Conservation (phyloP, 345 rosid genomes). For the Aquilaria malaccensis region DNA sequence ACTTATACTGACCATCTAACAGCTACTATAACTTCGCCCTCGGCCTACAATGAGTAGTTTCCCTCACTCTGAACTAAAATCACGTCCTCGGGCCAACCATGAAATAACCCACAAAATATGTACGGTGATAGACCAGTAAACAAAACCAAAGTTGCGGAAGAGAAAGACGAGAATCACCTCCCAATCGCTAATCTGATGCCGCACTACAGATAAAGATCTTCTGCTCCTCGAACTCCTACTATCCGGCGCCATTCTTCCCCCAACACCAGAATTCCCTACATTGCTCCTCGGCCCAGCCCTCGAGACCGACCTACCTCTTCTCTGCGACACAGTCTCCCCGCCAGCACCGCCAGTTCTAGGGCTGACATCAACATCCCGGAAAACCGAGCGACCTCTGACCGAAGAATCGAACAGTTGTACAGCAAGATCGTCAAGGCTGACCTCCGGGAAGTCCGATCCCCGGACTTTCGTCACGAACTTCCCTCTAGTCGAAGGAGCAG, state of each 20-base stretch:
- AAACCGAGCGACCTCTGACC: slow-evolving; percentile 42
- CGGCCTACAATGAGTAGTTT: too few relatives aligned
- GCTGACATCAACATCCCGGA: slow-evolving; percentile 27
- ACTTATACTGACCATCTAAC: too few relatives aligned
- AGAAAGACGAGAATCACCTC: slow-evolving; percentile 40
- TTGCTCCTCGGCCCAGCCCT: slow-evolving; percentile 50
- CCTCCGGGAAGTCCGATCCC: slow-evolving; percentile 80
- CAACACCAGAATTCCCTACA: slow-evolving; percentile 15
- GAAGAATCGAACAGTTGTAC: slow-evolving; percentile 55
- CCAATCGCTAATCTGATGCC: slow-evolving; percentile 58
- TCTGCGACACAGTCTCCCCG: slow-evolving; percentile 29
- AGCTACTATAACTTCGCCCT: too few relatives aligned
- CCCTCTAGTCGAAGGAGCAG: slow-evolving; percentile 31
- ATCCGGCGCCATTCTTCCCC: slow-evolving; percentile 20
- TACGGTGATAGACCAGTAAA: not conserved
- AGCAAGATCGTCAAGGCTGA: slow-evolving; percentile 82
- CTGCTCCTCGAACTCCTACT: slow-evolving; percentile 41
- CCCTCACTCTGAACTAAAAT: too few relatives aligned
- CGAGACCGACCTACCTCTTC: slow-evolving; percentile 85
- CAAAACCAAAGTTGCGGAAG: not conserved
- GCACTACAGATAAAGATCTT: slow-evolving; percentile 69
- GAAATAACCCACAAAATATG: not conserved
- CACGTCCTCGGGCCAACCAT: too few relatives aligned
- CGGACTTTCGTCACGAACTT: slow-evolving; percentile 76
- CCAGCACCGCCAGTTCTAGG: slow-evolving; percentile 14